Base-by-base conservation (phyloP, 495 filamentous ascomycete species). In the Aspergillus biplanus region DNA sequence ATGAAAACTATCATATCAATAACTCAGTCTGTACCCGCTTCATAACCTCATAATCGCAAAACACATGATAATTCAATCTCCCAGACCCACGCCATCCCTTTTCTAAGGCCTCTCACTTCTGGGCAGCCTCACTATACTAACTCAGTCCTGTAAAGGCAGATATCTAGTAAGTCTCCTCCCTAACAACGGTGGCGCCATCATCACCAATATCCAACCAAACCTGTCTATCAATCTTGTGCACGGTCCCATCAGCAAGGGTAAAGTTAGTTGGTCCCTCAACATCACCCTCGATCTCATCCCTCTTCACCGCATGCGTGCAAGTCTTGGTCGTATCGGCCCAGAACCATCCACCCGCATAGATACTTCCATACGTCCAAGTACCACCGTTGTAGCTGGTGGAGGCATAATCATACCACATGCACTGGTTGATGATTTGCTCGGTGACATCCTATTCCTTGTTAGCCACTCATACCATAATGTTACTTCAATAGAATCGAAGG, bases 401-500 rank as follows among this genome's bases (percentile, higher is more conserved):
- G 9, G 54, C 61, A 18, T 9, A 63, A 31, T 58, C 54, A 44
- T 63, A 63, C 61, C 53, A 58, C 61, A 63, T 63, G 61, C 61
- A 63, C 34, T 63, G 61, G 16, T 52, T 58, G 61, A 63, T 63
- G 54, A 63, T 63, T 58, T 63, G 32, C 46, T 63, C 61, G 15
- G 61, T 58, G 37, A 63, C 52, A 52, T 63, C 61, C 61, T 63
- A 16, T 39, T 39, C 33, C 35, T 18, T 0, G 15, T 16, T 49
- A 49, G 5, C 15, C 18, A 49, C 15, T 49, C 18, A 49, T 39
- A 21, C 46, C 46, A 4, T 5, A 49, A 12, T 13, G 2, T 4
- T 15, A 27, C 47, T 7, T 18, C 33, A 44, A 42, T 1, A 55
- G 50, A 15, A 32, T 44, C n/a, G 34, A 47, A 33, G 15, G 27